These are phyloP conservation scores for Quercus gilva DNA, from an alignment of 306 rosid genomes.

Conservation along the genomic window DNA sequence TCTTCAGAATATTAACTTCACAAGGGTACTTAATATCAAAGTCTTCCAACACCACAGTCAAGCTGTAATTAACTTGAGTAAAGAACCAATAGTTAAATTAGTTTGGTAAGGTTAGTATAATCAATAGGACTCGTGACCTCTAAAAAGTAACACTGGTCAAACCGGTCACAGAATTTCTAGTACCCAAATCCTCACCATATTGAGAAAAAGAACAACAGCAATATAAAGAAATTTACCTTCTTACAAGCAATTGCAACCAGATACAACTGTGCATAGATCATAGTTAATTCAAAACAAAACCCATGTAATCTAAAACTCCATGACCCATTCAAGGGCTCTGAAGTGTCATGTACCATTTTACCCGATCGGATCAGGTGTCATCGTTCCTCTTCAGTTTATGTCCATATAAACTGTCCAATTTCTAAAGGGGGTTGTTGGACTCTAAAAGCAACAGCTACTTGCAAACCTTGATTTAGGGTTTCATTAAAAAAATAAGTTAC, in stretches of 20 bases:
- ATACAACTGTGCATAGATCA: background rate
- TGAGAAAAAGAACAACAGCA: background rate
- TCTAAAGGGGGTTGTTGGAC: no score
- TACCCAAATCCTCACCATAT: background rate
- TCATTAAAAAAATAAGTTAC: background rate
- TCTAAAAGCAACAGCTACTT: background rate
- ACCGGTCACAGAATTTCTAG: background rate
- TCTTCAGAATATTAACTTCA: background rate
- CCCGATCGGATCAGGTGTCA: background rate
- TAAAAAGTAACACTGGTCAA: background rate
- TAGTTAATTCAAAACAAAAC: no score
- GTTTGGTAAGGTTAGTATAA: background rate
- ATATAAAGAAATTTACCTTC: background rate
- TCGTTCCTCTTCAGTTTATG: background rate
- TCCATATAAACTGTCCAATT: background rate
- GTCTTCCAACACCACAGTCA: background rate
- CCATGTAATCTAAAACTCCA: no score
- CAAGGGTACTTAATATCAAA: background rate
- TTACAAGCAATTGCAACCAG: background rate
- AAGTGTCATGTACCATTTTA: no score
- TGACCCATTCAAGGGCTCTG: background rate
- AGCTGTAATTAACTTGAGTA: background rate
- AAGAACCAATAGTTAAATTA: background rate
- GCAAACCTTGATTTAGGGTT: background rate
- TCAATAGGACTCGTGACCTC: background rate